Percentiles rank a stretch among this genome's conserved stretches.
phyloP scores from a whole-genome alignment of 2,329 filamentous ascomycete species.

The Sporothrix protearum region DNA sequence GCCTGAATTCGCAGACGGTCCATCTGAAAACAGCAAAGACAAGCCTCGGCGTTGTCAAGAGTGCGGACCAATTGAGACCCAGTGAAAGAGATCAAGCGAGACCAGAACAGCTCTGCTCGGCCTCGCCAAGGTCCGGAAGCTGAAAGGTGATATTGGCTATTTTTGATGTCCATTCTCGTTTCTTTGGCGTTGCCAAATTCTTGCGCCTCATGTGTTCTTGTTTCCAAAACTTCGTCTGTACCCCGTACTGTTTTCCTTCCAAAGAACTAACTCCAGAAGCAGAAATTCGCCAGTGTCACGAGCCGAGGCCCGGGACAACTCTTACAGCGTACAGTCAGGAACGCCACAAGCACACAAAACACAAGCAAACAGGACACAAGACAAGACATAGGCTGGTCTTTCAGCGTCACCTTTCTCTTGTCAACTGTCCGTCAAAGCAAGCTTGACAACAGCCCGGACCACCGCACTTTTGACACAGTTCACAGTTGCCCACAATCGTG shows the following conservation, averaged over 20 bases:
- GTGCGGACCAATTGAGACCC: not conserved
- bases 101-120: not conserved
- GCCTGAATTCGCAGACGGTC: not conserved
- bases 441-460: not conserved
- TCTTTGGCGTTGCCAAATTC: not conserved
- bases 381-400: not conserved
- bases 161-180: not conserved
- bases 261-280: not conserved
- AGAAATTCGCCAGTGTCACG: not conserved
- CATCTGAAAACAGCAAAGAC: not conserved
- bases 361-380: not conserved
- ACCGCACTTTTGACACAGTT: not conserved
- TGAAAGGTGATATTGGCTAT: not conserved
- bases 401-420: not conserved
- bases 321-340: not conserved
- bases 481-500: not conserved
- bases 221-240: not conserved
- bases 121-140: not conserved
- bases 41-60: constrained; percentile 15
- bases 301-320: not conserved
- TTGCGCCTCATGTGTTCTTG: not conserved
- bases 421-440: not conserved
- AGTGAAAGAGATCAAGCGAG: not conserved
- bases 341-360: not conserved
- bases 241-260: not conserved